Base-by-base conservation (phyloP, 352 stramenopile genomes). In the Globisporangium yorkense region DNA sequence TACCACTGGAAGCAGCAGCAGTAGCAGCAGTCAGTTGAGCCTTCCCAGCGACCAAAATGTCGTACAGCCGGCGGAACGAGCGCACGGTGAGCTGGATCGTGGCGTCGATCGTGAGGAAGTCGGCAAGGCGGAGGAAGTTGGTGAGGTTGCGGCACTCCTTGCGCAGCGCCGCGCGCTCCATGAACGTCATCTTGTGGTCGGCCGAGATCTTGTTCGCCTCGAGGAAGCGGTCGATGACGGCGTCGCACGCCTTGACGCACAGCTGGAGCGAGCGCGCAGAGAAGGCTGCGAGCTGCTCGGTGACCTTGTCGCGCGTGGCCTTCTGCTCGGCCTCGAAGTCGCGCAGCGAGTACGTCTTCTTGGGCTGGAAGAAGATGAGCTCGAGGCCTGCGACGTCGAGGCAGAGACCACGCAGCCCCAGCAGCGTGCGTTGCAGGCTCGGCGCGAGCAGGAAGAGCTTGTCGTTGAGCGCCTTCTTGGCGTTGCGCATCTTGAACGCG, bases 181-280 rank as follows among this genome's bases (percentile, higher is more conserved):
- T 98, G 65, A 98, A 98, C 6, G 92, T 98, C 93, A 98, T 98
- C 48, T 95, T 96, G 67, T 97, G 88, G 49, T 97, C 88, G 0
- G 89, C 74, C 0, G 88, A 83, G 65, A 98, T 98, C 45, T 96
- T 92, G 73, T 98, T 98, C 10, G 72, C 67, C 37, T 74, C 74
- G 21, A 98, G 72, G 51, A 98, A 98, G 15, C 61, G 54, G 57
- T 98, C 93, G 21, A 98, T 92, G 29, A 97, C 91, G 10, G 92
- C 71, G 62, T 98, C 90, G 50, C 94, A 97, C 2, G 94, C 89
- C 18, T 80, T 75, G 1, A 96, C 77, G 51, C 96, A 96, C 54
- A 97, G 77, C 47, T 80, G 68, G 24, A 96, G 68, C 5, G 89
- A 90, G 39, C 78, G 70, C 1, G 71, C 54, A 1, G 77, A 92